phyloP scores from a whole-genome alignment of 805 yeast genomes.

The Lachancea nothofagi region DNA sequence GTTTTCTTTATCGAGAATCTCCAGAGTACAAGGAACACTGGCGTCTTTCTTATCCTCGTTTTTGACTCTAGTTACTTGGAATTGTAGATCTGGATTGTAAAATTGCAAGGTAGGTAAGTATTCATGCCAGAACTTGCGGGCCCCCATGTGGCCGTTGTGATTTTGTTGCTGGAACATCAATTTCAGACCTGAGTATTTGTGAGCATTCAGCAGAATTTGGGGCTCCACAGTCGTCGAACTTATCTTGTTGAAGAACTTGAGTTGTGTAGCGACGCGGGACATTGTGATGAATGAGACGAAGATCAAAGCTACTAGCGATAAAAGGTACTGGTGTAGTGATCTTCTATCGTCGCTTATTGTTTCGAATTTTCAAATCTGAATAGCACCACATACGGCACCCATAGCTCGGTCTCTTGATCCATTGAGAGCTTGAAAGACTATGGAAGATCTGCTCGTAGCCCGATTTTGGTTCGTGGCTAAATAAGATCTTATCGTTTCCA shows the following conservation, averaged over 20 bases:
- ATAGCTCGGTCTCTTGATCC: too few species aligned
- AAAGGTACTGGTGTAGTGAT: too few species aligned
- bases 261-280: conserved; percentile 27
- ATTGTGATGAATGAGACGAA: conserved; percentile 7
- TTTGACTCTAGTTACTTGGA: conserved; percentile 54
- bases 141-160: conserved; percentile 56
- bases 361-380: too few species aligned
- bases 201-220: conserved; percentile 24
- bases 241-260: conserved; percentile 25
- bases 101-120: conserved; percentile 73
- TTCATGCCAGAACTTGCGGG: conserved; percentile 68
- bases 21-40: conserved; percentile 28
- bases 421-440: too few species aligned
- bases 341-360: too few species aligned
- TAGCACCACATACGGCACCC: too few species aligned
- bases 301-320: neutral
- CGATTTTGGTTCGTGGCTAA: too few species aligned
- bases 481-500: too few species aligned
- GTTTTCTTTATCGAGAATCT: conserved; percentile 20
- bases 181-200: conserved; percentile 38
- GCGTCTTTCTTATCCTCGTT: conserved; percentile 22
- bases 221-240: conserved; percentile 26
- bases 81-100: conserved; percentile 69
- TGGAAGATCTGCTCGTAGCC: too few species aligned
- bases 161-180: conserved; percentile 46